Evolutionary conservation across 2,329 filamentous ascomycete species (phyloP).

Genomic region (Fusarium tupiense): DNA sequence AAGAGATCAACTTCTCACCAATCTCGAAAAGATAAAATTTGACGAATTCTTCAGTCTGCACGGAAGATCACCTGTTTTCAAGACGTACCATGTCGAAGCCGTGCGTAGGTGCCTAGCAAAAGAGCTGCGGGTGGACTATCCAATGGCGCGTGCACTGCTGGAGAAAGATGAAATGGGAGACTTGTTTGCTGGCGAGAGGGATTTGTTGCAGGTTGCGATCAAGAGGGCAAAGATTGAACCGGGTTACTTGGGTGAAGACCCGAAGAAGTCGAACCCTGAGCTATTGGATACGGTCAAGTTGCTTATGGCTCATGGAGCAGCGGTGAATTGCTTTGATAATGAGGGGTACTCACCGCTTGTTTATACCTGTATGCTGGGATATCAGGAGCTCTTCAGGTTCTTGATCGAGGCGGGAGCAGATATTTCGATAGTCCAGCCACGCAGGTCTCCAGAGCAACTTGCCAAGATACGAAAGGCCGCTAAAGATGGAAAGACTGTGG

Average conservation of each 20-base stretch:
- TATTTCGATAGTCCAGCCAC: not conserved
- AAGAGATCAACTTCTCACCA: not conserved
- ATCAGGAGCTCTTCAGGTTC: not conserved
- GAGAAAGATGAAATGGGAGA: not conserved
- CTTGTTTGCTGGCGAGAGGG: not conserved
- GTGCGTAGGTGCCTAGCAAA: not conserved
- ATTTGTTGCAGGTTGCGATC: constrained; percentile 8
- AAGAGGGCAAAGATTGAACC: not conserved
- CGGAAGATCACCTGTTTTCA: not conserved
- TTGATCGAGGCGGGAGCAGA: not conserved
- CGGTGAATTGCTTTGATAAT: not conserved
- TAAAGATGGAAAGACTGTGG: rapidly evolving
- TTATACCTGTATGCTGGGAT: constrained; percentile 12
- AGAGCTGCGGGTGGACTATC: not conserved
- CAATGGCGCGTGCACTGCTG: not conserved
- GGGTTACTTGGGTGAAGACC: not conserved
- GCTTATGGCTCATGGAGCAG: constrained; percentile 4
- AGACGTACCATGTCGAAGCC: not conserved
- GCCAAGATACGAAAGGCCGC: not conserved
- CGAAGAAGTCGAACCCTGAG: constrained; percentile 3
- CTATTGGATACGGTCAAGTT: constrained; percentile 2
- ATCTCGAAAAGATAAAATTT: constrained; percentile 6
- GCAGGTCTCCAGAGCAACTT: not conserved
- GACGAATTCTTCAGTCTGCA: constrained; percentile 13
- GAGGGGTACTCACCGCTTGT: constrained; percentile 8